phyloP scores from a whole-genome alignment of 345 rosid species.

The Syzygium aqueum region DNA sequence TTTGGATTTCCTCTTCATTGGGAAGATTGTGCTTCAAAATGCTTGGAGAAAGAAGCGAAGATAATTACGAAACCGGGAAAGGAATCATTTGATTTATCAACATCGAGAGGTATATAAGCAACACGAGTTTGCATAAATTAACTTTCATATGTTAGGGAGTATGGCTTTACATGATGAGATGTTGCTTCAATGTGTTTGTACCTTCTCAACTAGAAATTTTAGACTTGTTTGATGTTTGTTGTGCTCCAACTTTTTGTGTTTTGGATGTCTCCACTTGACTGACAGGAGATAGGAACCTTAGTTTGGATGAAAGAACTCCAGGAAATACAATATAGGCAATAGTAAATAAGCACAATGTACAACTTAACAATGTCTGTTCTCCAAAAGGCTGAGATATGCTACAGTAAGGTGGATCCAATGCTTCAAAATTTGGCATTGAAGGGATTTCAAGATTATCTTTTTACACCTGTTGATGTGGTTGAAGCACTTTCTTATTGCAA shows the following conservation, averaged over 20 bases:
- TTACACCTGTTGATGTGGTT: too few relatives aligned
- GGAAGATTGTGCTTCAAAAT: slow-evolving; percentile 38
- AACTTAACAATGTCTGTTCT: background rate
- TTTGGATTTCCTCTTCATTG: slow-evolving; percentile 77
- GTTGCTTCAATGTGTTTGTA: background rate
- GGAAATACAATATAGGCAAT: background rate
- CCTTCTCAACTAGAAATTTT: background rate
- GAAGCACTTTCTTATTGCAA: background rate
- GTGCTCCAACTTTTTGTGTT: background rate
- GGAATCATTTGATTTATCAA: background rate
- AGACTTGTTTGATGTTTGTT: background rate
- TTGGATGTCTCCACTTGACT: background rate
- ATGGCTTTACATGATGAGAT: background rate
- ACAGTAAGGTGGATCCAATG: background rate
- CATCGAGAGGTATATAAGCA: background rate
- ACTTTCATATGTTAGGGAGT: background rate
- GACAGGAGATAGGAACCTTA: background rate
- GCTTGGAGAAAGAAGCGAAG: slow-evolving; percentile 8
- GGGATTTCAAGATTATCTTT: background rate
- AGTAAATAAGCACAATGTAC: background rate
- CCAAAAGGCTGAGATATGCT: background rate
- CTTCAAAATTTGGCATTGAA: background rate
- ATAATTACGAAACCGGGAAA: background rate
- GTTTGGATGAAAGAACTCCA: background rate
- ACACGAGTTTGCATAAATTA: background rate